A percentile compares a stretch with the other conserved stretches of the same genome.
Conservation (phyloP, 1,284 basidiomycete genomes). For the Rhodotorula mucilaginosa region DNA sequence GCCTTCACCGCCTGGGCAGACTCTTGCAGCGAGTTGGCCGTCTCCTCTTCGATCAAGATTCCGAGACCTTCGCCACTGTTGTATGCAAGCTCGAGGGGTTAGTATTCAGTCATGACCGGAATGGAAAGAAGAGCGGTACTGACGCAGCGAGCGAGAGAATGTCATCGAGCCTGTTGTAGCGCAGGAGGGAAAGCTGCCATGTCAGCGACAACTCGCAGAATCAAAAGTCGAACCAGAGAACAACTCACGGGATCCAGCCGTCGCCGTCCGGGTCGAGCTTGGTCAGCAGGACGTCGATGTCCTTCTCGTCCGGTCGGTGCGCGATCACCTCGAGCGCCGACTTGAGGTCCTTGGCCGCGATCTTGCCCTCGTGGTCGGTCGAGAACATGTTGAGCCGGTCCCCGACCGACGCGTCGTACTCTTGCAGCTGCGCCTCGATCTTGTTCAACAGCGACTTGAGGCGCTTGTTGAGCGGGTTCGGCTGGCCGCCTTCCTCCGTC, state of each 20-base stretch:
- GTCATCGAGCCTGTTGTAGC: constrained; percentile 41
- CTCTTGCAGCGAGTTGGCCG: constrained; percentile 50
- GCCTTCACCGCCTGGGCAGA: constrained; percentile 58
- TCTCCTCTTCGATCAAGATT: constrained; percentile 45
- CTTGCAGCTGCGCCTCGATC: constrained; percentile 88
- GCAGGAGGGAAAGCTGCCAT: constrained; percentile 88
- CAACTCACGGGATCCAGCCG: constrained; percentile 71
- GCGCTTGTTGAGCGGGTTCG: constrained; percentile 82
- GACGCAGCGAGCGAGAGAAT: constrained; percentile 48
- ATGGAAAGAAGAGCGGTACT: neutral
- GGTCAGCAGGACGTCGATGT: constrained; percentile 82
- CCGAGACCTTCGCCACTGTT: constrained; percentile 48
- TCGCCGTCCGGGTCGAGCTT: constrained; percentile 96
- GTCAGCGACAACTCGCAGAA: constrained; percentile 66
- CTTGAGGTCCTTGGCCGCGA: constrained; percentile 83
- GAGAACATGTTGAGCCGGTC: constrained; percentile 91
- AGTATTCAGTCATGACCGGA: neutral
- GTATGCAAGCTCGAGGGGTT: neutral
- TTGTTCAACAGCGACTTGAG: constrained; percentile 94
- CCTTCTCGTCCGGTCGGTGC: constrained; percentile 83
- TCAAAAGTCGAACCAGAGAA: constrained; percentile 49
- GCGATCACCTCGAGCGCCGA: constrained; percentile 90
- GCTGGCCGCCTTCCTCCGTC: constrained; percentile 47
- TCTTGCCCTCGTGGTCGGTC: constrained; percentile 84
- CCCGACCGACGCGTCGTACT: constrained; percentile 81